phyloP scores from a whole-genome alignment of 352 stramenopile genomes.

The Pythium grandisporangium region DNA sequence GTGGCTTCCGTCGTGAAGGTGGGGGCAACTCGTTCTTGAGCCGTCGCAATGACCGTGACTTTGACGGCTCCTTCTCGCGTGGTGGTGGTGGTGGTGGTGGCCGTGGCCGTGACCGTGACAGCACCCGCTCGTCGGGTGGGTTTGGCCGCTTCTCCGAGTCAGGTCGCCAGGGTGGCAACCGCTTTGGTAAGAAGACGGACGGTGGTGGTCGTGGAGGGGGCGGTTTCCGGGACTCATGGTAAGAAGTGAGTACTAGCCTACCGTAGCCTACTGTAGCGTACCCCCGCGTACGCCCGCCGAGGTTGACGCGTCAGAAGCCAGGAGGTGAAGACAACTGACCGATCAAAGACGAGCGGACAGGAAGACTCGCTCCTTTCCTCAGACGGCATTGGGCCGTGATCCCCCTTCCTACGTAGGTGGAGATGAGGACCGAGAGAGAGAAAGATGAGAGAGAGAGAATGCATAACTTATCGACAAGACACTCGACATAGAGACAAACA shows the following conservation, averaged over 20 bases:
- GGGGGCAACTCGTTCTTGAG: constrained; percentile 4
- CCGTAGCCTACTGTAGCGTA: neutral
- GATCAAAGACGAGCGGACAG: constrained; percentile 9
- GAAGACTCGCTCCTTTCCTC: neutral
- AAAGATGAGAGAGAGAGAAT: too few relatives aligned
- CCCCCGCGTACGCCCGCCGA: too few relatives aligned
- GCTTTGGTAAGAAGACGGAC: constrained; percentile 15
- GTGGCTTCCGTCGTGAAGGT: constrained; percentile 11
- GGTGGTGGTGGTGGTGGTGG: too few relatives aligned
- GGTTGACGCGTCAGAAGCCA: too few relatives aligned
- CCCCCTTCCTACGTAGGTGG: neutral
- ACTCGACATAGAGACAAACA: too few relatives aligned
- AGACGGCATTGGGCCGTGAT: too few relatives aligned
- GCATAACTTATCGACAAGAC: constrained; percentile 19
- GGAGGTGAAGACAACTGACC: too few relatives aligned
- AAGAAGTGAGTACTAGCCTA: neutral
- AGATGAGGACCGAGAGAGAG: too few relatives aligned
- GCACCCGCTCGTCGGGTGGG: constrained; percentile 10
- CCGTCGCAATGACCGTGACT: constrained; percentile 10
- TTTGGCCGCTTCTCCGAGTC: constrained; percentile 31
- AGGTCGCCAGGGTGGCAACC: constrained; percentile 3
- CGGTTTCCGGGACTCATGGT: constrained; percentile 17
- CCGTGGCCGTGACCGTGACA: constrained; percentile 9
- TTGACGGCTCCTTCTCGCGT: constrained; percentile 37
- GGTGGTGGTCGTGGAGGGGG: too few relatives aligned